Conservation (phyloP, 768 basidiomycete genomes). For the Boletellus ananiceps region DNA sequence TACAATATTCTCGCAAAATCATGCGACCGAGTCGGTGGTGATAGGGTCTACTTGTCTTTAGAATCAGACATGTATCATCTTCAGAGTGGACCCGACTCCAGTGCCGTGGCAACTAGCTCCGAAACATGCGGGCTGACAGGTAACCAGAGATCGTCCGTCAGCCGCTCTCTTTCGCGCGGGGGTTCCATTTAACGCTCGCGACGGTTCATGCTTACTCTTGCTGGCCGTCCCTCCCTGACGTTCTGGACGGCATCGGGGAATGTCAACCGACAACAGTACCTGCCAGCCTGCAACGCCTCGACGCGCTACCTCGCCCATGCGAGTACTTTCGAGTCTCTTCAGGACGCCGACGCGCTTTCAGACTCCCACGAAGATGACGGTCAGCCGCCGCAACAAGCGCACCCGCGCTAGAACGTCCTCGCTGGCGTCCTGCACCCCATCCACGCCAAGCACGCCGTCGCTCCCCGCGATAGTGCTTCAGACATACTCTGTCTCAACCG, state of each 20-base stretch:
- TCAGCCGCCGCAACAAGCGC: constrained; percentile 21
- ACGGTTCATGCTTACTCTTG: too few relatives aligned
- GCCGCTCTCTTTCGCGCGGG: too few relatives aligned
- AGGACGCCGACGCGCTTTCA: constrained; percentile 22
- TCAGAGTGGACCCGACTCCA: too few relatives aligned
- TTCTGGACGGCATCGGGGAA: not conserved
- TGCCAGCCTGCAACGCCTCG: constrained; percentile 7
- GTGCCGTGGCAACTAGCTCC: too few relatives aligned
- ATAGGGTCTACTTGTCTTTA: too few relatives aligned
- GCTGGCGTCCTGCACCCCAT: constrained; percentile 5
- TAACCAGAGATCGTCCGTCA: too few relatives aligned
- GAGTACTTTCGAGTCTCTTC: constrained; percentile 18
- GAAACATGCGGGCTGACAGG: too few relatives aligned
- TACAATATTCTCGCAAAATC: too few relatives aligned
- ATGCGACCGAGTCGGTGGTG: too few relatives aligned
- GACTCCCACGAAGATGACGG: constrained; percentile 10
- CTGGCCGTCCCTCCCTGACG: too few relatives aligned
- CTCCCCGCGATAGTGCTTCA: constrained; percentile 52
- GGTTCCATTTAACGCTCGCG: too few relatives aligned
- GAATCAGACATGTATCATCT: too few relatives aligned
- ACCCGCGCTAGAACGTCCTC: constrained; percentile 9
- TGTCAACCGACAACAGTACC: constrained; percentile 4
- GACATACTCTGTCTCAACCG: constrained; percentile 44
- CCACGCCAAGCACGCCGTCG: constrained; percentile 4
- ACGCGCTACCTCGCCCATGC: constrained; percentile 9